phyloP scores from a whole-genome alignment of 331 rosid genomes.

The Erythrophleum ivorense region DNA sequence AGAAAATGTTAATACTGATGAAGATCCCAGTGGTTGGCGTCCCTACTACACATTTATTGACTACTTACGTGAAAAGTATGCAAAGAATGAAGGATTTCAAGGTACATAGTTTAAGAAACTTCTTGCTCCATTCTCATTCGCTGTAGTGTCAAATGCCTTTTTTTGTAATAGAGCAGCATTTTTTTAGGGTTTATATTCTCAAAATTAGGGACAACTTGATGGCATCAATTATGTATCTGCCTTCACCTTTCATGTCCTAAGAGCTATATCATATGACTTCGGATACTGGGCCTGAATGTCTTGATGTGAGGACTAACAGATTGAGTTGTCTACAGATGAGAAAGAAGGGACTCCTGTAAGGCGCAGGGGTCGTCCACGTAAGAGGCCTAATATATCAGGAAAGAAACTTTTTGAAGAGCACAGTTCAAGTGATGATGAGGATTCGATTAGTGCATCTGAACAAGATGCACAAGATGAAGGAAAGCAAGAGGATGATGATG shows the following conservation, averaged over 20 bases:
- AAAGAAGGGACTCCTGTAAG: constrained; percentile 67
- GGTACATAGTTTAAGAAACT: constrained; percentile 49
- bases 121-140: constrained; percentile 8
- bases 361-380: constrained; percentile 96
- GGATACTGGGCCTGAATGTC: constrained; percentile 21
- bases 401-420: constrained; percentile 88
- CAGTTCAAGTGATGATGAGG: constrained; percentile 86
- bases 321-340: constrained; percentile 66
- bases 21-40: constrained; percentile 99
- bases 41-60: constrained; percentile 75
- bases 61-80: constrained; percentile 70
- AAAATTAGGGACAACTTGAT: constrained; percentile 2
- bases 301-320: constrained; percentile 17
- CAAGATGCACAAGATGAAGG: constrained; percentile 64
- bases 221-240: neutral
- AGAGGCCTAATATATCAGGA: constrained; percentile 64
- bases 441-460: constrained; percentile 85
- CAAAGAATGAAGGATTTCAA: constrained; percentile 80
- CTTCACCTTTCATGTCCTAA: neutral
- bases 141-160: constrained; percentile 7
- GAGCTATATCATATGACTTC: constrained; percentile 12
- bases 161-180: constrained; percentile 21
- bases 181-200: constrained; percentile 9
- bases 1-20: constrained; percentile 75
- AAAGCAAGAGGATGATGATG: constrained; percentile 80